Base-by-base conservation (phyloP, 139 green algal species). In the Astrephomene gubernaculifera region DNA sequence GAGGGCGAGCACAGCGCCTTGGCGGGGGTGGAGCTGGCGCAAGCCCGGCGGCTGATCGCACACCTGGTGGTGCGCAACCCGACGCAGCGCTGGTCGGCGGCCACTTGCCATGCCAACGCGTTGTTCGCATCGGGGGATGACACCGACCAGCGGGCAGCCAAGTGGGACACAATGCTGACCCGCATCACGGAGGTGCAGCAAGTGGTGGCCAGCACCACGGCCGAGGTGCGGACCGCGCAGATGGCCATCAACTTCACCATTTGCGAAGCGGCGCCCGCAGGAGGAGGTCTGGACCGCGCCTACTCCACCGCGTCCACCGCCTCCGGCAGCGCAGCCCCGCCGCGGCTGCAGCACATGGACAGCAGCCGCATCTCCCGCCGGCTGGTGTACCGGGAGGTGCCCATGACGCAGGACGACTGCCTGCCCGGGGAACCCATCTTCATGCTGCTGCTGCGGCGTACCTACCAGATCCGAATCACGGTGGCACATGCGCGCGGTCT, bases 161-260 rank as follows among this genome's bases (percentile, higher is more conserved):
- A 39, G 29, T 82, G 74, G 74, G 76, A 83, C 76, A 24, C 39
- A 27, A 71, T 72, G 75, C 75, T 83, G n/a, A 43, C 12, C 27
- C 75, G 54, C 57, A 60, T 71, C 54, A 31, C 3, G 9, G 38
- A 82, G 74, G 54, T 71, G 38, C 54, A 71, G 17, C 54, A 71
- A 27, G 57, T 43, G 29, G 36, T 69, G 38, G 74, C 74, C 74
- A 71, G 14, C 74, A 82, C 54, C 74, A 71, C 74, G 12, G 74
- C 74, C 74, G 74, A 82, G 74, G 29, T 82, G 2, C 74, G 74
- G 7, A 71, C 74, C 54, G 74, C 74, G 21, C 74, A 82, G 53
- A 57, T 82, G 74, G 74, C 74, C 54, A 82, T 82, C 74, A 82
- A 71, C 54, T 57, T 82, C 54, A 44, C 57, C 74, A 82, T 82